Conservation (phyloP, 225 moss, liverwort and hornwort genomes). For the Climacium dendroides region DNA sequence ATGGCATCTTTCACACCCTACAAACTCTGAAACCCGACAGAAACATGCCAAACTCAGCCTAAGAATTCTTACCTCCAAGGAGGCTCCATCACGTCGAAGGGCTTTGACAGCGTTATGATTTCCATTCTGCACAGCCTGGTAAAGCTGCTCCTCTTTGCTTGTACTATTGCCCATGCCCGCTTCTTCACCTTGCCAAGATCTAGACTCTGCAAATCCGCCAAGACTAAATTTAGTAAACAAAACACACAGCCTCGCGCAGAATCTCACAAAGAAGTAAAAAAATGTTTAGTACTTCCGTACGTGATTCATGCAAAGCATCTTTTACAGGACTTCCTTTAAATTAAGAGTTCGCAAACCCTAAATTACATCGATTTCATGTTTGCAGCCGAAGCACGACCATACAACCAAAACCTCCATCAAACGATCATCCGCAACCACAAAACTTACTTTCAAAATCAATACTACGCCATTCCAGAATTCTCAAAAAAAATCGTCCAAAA, state of each 20-base stretch:
- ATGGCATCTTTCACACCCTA: background rate
- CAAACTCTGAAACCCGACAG: background rate
- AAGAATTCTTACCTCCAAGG: slow-evolving; percentile 63
- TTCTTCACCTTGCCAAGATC: background rate
- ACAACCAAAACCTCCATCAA: background rate
- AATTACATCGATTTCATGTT: background rate
- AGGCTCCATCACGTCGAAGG: slow-evolving; percentile 80
- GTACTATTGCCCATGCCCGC: slow-evolving; percentile 59
- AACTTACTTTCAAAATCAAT: background rate
- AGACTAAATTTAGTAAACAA: background rate
- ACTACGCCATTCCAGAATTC: background rate
- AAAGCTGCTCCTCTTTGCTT: slow-evolving; percentile 86
- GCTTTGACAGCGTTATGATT: slow-evolving; percentile 78
- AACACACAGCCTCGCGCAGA: background rate
- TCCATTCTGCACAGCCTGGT: slow-evolving; percentile 66
- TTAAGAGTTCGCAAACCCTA: background rate
- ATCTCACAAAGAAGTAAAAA: background rate
- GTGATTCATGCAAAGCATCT: background rate
- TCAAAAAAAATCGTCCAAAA: background rate
- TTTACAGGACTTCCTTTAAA: background rate
- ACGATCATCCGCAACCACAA: background rate
- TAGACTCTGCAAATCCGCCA: background rate
- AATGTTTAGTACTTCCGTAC: background rate
- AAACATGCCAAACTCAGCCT: background rate
- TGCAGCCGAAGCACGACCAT: background rate